A percentile compares a stretch with the other conserved stretches of the same genome.
Conservation (phyloP, 225 moss, liverwort and hornwort genomes). For the Physcomitrellopsis africana region DNA sequence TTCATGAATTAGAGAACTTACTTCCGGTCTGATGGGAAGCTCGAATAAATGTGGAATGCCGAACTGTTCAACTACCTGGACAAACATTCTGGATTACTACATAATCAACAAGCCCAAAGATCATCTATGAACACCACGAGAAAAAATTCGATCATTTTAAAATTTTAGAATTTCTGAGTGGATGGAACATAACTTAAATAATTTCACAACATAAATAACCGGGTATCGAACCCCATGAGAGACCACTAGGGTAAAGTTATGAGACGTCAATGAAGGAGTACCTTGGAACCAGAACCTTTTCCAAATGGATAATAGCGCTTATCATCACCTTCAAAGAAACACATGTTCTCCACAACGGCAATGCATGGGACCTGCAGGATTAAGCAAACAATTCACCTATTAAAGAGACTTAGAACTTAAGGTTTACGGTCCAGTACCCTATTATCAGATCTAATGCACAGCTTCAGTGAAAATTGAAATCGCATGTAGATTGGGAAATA, state of each 20-base stretch:
- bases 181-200: too few species aligned
- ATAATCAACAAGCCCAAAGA: slow-evolving; percentile 4
- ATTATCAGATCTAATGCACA: not conserved
- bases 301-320: slow-evolving; percentile 99
- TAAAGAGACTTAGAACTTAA: not conserved
- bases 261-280: slow-evolving; percentile 35
- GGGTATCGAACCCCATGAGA: too few species aligned
- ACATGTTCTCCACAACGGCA: slow-evolving; percentile 99
- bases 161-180: not conserved
- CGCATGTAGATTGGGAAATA: not conserved
- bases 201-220: too few species aligned
- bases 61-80: slow-evolving; percentile 92
- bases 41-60: slow-evolving; percentile 92
- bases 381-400: not conserved
- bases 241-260: not conserved
- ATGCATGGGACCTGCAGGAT: slow-evolving; percentile 83
- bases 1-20: slow-evolving; percentile 34
- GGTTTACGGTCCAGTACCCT: not conserved
- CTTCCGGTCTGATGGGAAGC: slow-evolving; percentile 98
- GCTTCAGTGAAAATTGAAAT: slow-evolving; percentile 3
- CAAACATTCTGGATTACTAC: slow-evolving; percentile 20
- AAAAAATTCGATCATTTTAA: not conserved
- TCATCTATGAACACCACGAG: not conserved
- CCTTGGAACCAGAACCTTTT: slow-evolving; percentile 93
- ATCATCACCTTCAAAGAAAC: slow-evolving; percentile 97